Conservation (phyloP, 176 grass and related monocot species). For the Ensete glaucum region DNA sequence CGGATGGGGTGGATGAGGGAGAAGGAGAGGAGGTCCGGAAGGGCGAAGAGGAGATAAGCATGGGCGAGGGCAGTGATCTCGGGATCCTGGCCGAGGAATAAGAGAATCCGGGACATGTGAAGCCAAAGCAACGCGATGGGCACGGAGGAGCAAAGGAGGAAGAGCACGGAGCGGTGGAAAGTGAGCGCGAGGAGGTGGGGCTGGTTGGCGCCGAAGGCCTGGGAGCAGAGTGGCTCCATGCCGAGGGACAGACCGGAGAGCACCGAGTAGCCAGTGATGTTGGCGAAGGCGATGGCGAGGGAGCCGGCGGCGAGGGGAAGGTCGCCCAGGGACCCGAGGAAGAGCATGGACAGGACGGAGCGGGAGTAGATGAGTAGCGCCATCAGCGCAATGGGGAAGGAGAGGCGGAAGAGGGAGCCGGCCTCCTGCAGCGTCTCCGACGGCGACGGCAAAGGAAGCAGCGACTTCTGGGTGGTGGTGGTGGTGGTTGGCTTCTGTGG, state of each 20-base stretch:
- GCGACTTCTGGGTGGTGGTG: neutral
- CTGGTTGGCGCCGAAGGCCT: constrained; percentile 76
- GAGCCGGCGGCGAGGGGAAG: constrained; percentile 78
- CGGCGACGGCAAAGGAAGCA: neutral
- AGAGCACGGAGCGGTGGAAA: constrained; percentile 69
- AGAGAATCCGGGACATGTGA: constrained; percentile 64
- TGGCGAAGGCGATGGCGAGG: constrained; percentile 77
- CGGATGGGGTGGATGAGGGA: constrained; percentile 88
- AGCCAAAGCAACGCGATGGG: constrained; percentile 68
- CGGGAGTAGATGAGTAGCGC: constrained; percentile 85
- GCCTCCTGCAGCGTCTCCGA: constrained; percentile 40
- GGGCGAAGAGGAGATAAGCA: constrained; percentile 62
- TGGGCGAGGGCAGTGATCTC: constrained; percentile 71
- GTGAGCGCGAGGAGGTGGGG: constrained; percentile 60
- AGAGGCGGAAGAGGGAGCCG: constrained; percentile 48
- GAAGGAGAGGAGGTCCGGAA: constrained; percentile 81
- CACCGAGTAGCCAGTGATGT: constrained; percentile 94
- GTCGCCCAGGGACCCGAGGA: constrained; percentile 82
- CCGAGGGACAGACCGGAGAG: constrained; percentile 80
- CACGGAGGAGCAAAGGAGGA: constrained; percentile 84
- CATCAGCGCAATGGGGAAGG: constrained; percentile 68
- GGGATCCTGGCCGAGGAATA: constrained; percentile 64
- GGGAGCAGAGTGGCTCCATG: constrained; percentile 94
- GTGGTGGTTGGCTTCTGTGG: neutral
- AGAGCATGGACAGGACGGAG: constrained; percentile 69